phyloP scores from a whole-genome alignment of 129 eudicot species.

The Scalesia atractyloides region DNA sequence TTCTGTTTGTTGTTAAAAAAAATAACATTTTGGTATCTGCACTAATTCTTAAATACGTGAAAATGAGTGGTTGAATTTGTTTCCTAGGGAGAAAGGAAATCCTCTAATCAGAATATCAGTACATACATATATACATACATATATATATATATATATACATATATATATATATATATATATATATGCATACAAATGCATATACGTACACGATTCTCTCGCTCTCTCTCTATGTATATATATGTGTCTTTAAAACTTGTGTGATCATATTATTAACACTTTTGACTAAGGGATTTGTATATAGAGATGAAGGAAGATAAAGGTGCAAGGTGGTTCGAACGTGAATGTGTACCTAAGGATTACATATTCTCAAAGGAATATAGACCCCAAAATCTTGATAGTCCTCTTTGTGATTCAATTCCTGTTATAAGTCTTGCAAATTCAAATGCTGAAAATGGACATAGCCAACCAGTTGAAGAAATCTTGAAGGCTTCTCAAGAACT shows the following conservation, averaged over 20 bases:
- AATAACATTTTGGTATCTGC: slow-evolving; percentile 23
- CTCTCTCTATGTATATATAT: neutral
- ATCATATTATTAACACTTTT: slow-evolving; percentile 23
- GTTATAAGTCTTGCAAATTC: slow-evolving; percentile 49
- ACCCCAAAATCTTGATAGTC: slow-evolving; percentile 50
- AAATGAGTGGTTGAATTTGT: slow-evolving; percentile 1
- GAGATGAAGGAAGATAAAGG: slow-evolving; percentile 30
- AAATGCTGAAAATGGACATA: neutral
- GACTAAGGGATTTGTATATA: slow-evolving; percentile 10
- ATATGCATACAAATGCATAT: neutral
- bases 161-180: neutral
- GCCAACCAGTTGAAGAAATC: slow-evolving; percentile 13
- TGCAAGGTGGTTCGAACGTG: slow-evolving; percentile 47
- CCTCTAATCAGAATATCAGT: slow-evolving; percentile 21
- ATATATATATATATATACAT: slow-evolving; percentile 2
- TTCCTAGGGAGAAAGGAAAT: slow-evolving; percentile 6
- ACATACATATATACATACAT: neutral
- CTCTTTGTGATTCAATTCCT: slow-evolving; percentile 51
- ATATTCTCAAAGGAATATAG: slow-evolving; percentile 53
- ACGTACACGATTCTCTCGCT: neutral
- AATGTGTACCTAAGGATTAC: slow-evolving; percentile 48
- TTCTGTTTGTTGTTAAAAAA: no score
- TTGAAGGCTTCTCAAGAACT: slow-evolving; percentile 26
- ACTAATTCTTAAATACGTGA: slow-evolving; percentile 12
- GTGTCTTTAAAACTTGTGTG: slow-evolving; percentile 15